phyloP scores from a whole-genome alignment of 2,329 filamentous ascomycete genomes.

The Biscogniauxia marginata region DNA sequence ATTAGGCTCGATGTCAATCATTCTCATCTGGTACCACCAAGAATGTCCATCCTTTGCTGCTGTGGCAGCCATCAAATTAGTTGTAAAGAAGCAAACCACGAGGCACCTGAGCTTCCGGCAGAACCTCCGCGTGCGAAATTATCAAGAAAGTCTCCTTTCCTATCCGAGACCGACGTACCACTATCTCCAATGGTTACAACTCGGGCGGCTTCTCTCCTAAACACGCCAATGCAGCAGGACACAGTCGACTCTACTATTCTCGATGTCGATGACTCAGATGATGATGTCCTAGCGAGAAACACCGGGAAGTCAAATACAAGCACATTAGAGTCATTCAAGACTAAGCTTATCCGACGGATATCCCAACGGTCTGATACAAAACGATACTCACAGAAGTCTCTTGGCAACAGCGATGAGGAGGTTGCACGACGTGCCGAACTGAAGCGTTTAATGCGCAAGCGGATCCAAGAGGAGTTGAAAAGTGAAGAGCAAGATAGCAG shows the following conservation, averaged over 20 bases:
- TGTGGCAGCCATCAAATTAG: constrained; percentile 24
- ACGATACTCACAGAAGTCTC: constrained; percentile 39
- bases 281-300: constrained; percentile 18
- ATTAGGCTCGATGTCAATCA: background rate
- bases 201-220: constrained; percentile 21
- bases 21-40: constrained; percentile 2
- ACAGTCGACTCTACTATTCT: constrained; percentile 34
- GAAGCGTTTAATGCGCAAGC: constrained; percentile 52
- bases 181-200: constrained; percentile 18
- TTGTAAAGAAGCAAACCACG: constrained; percentile 14
- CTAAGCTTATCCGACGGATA: constrained; percentile 44
- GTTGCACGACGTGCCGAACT: constrained; percentile 55
- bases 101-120: constrained; percentile 19
- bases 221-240: constrained; percentile 24
- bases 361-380: constrained; percentile 44
- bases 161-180: constrained; percentile 21
- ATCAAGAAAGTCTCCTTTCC: constrained; percentile 15
- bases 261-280: constrained; percentile 41
- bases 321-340: constrained; percentile 45
- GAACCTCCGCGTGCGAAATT: constrained; percentile 25
- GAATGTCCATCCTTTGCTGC: constrained; percentile 38
- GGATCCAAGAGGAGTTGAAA: constrained; percentile 58
- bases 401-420: constrained; percentile 51
- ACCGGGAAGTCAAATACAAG: constrained; percentile 31
- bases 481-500: constrained; percentile 42